Evolutionary conservation across 352 stramenopile genomes (phyloP).

Genomic region (Phytophthora pistaciae): DNA sequence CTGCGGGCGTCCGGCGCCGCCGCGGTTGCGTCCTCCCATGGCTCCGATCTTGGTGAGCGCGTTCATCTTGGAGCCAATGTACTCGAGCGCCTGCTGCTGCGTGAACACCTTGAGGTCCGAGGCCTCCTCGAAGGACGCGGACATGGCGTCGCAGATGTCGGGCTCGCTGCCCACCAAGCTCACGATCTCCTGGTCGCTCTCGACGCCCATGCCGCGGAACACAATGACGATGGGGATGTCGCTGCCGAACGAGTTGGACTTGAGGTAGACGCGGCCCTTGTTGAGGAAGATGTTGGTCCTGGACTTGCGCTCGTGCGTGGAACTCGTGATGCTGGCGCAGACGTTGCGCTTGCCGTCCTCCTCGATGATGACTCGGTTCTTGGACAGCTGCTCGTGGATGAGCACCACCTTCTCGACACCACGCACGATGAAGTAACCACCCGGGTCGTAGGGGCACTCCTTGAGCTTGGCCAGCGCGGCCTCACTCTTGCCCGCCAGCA

Average conservation of each 20-base stretch:
- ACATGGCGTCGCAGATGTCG: constrained; percentile 95
- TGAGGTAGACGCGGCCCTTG: constrained; percentile 97
- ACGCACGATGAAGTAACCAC: constrained; percentile 99
- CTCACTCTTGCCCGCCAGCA: constrained; percentile 96
- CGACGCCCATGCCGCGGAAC: constrained; percentile 98
- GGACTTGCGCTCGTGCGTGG: constrained; percentile 99
- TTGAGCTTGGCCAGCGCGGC: constrained; percentile 96
- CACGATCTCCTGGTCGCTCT: constrained; percentile 99
- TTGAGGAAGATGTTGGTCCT: constrained; percentile 98
- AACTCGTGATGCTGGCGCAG: constrained; percentile 97
- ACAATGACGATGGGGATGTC: constrained; percentile 98
- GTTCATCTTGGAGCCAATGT: constrained; percentile 98
- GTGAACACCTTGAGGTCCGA: constrained; percentile 96
- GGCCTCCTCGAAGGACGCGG: constrained; percentile 96
- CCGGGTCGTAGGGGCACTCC: constrained; percentile 99
- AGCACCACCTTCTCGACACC: constrained; percentile 99
- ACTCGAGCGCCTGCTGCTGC: constrained; percentile 95
- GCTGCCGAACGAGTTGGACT: constrained; percentile 98
- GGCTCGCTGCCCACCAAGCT: constrained; percentile 95
- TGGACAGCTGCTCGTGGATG: constrained; percentile 99
- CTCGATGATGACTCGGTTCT: constrained; percentile 99
- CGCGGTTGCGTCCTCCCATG: constrained; percentile 47
- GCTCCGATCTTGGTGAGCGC: constrained; percentile 66
- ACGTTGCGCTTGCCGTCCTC: constrained; percentile 94
- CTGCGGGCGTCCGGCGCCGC: constrained; percentile 38